Evolutionary conservation across 345 rosid genomes (phyloP), one percentile per base, ranked within the genome.

Genomic region (Eucalyptus cloeziana): DNA sequence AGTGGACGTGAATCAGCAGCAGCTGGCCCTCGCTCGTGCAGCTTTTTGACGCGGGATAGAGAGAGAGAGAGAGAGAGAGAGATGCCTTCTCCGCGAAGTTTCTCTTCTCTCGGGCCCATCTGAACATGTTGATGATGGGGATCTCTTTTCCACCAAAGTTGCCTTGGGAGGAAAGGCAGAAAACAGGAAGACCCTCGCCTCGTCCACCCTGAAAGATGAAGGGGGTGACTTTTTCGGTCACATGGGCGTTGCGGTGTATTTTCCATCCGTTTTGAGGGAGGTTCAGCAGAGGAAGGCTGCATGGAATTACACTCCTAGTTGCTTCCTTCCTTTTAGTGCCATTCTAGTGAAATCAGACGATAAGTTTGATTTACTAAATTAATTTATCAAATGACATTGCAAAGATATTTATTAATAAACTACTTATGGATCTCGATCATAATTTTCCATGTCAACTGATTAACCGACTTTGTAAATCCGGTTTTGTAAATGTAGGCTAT

Each of bases 401-500:
- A 6, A 3, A 1, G 15, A 22, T 44, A 21, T 76, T 76, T 40
- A 37, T 21, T 10, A 3, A 13, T 3, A 0, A 76, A 1, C 7
- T 5, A 76, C 1, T 2, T 33, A 17, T 37, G 13, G 13, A 43
- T 17, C 16, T 40, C 15, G 16, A 10, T 21, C 1, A 76, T 11
- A 6, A 7, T 10, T 7, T 10, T 1, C 3, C 15, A 76, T 40
- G 14, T 76, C 25, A 21, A 10, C 2, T 19, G 4, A 37, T 19
- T 11, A 5, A 19, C 5, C 2, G 4, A 37, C 25, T 37, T 10
- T 37, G 7, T 19, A 71, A 71, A 37, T 71, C 5, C 8, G 27
- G 4, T 12, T 76, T 21, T 21, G 8, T 76, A 5, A 33, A 40
- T 9, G 10, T 33, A 69, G 2, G 80, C 1, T 33, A 11, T 17